These are phyloP conservation scores for Citrus trifoliata DNA, from an alignment of 345 rosid genomes.

Conservation along the genomic window DNA sequence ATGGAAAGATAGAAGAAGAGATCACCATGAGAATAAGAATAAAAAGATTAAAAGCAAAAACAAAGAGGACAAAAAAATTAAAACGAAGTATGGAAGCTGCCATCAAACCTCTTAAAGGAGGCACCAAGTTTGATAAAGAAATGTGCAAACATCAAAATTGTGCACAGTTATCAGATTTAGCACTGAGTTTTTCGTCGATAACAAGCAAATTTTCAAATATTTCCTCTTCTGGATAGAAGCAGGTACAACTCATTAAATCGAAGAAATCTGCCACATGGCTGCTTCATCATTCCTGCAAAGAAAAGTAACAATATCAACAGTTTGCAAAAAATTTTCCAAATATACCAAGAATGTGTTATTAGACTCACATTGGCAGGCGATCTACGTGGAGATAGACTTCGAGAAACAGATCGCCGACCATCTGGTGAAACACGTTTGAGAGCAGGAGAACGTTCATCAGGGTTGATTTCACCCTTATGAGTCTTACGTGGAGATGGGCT, in stretches of 20 bases:
- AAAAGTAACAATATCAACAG: not conserved
- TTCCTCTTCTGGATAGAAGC: not conserved
- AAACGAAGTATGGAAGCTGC: not conserved
- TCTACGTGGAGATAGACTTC: conserved; percentile 27
- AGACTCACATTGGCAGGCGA: conserved; percentile 29
- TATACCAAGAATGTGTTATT: not conserved
- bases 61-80: not conserved
- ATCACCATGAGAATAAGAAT: not conserved
- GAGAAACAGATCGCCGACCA: conserved; percentile 34
- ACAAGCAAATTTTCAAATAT: not conserved
- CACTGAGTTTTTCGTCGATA: not conserved
- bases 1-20: not conserved
- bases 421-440: conserved; percentile 35
- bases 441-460: conserved; percentile 27
- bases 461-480: conserved; percentile 31
- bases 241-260: not conserved
- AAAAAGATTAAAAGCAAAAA: not conserved
- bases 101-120: not conserved
- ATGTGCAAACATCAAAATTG: not conserved
- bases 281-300: conserved; percentile 9
- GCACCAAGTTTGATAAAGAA: not conserved
- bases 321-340: not conserved
- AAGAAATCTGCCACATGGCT: not conserved
- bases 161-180: not conserved
- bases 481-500: conserved; percentile 36